phyloP scores from a whole-genome alignment of 441 rosid species.

The Rhodomyrtus psidioides region DNA sequence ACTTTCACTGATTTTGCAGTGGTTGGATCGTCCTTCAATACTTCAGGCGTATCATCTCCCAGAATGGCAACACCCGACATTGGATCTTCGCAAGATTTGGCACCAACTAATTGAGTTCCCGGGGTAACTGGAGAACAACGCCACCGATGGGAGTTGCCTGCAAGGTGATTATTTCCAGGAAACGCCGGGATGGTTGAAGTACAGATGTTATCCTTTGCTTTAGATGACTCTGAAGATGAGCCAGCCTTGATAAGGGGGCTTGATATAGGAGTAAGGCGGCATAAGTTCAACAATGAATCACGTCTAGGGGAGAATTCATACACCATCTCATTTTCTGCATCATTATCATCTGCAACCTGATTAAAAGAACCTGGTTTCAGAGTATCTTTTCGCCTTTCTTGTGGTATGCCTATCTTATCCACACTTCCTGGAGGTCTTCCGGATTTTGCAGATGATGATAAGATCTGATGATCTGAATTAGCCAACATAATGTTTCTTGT shows the following conservation, averaged over 20 bases:
- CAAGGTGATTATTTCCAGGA: constrained; percentile 16
- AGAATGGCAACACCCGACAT: constrained; percentile 9
- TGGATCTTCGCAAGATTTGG: constrained; percentile 16
- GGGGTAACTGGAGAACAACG: constrained; percentile 30
- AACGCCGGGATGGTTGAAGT: constrained; percentile 13
- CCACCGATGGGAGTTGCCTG: constrained; percentile 26
- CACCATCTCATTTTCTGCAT: constrained; percentile 8
- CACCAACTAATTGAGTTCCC: constrained; percentile 16
- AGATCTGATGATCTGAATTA: constrained; percentile 20
- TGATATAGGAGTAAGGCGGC: constrained; percentile 19
- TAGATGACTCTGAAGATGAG: constrained; percentile 25
- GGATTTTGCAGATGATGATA: constrained; percentile 18
- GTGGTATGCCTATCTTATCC: constrained; percentile 8
- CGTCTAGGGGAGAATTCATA: constrained; percentile 20
- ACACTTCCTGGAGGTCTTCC: constrained; percentile 15
- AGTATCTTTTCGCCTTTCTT: constrained; percentile 15
- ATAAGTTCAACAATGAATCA: constrained; percentile 17
- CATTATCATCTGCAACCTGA: constrained; percentile 14
- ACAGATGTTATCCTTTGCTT: constrained; percentile 15
- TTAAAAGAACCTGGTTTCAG: constrained; percentile 5
- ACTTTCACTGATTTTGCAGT: constrained; percentile 27
- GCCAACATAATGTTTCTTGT: constrained; percentile 21
- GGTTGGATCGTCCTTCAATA: constrained; percentile 29
- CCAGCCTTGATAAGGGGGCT: constrained; percentile 3
- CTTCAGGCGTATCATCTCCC: constrained; percentile 48